Conservation (phyloP, 2,329 filamentous ascomycete genomes). For the Apiospora pterosperma region DNA sequence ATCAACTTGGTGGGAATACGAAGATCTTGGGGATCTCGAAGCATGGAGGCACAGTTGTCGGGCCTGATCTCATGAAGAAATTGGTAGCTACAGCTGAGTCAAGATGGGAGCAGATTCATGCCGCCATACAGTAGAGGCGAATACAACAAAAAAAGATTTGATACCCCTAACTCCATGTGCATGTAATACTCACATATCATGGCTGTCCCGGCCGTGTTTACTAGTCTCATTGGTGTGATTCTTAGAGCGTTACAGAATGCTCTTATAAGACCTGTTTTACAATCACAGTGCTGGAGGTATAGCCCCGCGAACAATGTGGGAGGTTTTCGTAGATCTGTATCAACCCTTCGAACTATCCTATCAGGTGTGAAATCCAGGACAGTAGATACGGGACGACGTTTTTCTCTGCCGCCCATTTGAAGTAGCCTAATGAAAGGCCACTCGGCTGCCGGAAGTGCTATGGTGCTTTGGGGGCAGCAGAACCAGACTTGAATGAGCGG, state of each 20-base stretch:
- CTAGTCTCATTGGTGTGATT: neutral
- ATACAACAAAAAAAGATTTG: neutral
- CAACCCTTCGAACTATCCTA: conserved; percentile 82
- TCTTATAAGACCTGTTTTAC: neutral
- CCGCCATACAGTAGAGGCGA: conserved; percentile 34
- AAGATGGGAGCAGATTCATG: conserved; percentile 60
- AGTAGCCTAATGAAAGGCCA: conserved; percentile 29
- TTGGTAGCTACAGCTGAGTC: conserved; percentile 57
- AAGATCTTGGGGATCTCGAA: conserved; percentile 75
- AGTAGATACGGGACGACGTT: conserved; percentile 78
- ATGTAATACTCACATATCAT: neutral
- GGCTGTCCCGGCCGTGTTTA: too few relatives aligned
- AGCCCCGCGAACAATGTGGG: neutral
- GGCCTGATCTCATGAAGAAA: conserved; percentile 57
- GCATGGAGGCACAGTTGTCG: conserved; percentile 71
- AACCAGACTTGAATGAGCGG: conserved; percentile 24
- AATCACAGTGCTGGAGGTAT: neutral
- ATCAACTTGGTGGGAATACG: conserved; percentile 49
- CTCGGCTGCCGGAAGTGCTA: conserved; percentile 28
- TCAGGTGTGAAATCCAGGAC: conserved; percentile 74
- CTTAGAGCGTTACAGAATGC: too few relatives aligned
- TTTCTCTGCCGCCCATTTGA: conserved; percentile 30
- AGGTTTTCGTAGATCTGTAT: conserved; percentile 47
- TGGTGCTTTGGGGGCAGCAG: conserved; percentile 21
- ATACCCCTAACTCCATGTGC: neutral